Percentiles rank a stretch among this genome's conserved stretches.
phyloP scores from a whole-genome alignment of 2,329 filamentous ascomycete species.

The Aquanectria penicillioides region DNA sequence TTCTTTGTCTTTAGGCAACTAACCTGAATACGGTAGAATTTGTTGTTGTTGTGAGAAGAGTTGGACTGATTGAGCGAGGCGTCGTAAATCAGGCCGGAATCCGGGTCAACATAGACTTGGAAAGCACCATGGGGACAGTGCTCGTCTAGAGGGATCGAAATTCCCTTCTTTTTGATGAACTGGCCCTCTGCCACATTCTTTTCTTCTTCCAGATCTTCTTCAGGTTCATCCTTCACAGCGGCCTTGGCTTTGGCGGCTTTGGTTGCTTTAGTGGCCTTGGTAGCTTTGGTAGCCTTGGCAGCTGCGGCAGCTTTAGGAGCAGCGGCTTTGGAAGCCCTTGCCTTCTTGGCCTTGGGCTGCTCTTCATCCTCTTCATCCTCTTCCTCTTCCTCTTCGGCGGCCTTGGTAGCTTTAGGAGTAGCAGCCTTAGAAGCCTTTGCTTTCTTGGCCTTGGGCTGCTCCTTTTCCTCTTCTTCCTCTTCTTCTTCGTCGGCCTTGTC shows the following conservation, averaged over 20 bases:
- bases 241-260: constrained; percentile 28
- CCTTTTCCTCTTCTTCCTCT: constrained; percentile 39
- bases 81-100: constrained; percentile 75
- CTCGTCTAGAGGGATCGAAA: constrained; percentile 63
- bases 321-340: constrained; percentile 18
- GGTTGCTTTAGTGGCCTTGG: constrained; percentile 35
- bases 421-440: constrained; percentile 18
- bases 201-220: constrained; percentile 45
- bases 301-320: constrained; percentile 32
- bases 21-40: constrained; percentile 82
- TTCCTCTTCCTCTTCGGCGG: constrained; percentile 39
- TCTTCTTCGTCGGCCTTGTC: constrained; percentile 33
- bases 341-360: constrained; percentile 34
- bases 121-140: constrained; percentile 49
- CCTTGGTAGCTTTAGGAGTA: constrained; percentile 30
- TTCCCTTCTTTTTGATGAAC: constrained; percentile 56
- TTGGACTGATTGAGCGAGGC: constrained; percentile 84
- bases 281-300: constrained; percentile 23
- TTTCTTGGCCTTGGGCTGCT: constrained; percentile 38
- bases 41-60: constrained; percentile 78
- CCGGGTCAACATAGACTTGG: constrained; percentile 72
- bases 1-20: constrained; percentile 20
- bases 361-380: constrained; percentile 43
- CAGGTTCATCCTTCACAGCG: constrained; percentile 28
- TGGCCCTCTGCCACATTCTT: constrained; percentile 54